Evolutionary conservation across 805 yeast genomes (phyloP).

Genomic region (Saturnispora zaruensis): DNA sequence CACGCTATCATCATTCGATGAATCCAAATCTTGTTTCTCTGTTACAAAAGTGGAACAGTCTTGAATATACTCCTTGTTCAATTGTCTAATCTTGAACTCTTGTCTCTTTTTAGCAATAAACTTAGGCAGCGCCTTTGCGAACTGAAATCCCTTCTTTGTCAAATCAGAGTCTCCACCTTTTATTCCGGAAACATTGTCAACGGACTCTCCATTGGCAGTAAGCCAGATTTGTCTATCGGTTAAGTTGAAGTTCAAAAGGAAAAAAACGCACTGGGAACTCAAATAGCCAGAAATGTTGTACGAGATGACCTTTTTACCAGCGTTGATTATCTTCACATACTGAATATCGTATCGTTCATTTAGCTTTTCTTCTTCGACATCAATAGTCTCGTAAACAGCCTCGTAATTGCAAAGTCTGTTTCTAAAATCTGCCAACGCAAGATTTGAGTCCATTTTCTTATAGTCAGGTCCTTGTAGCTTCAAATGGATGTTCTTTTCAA

Average conservation of each 20-base stretch:
- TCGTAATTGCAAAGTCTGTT: slow-evolving; percentile 78
- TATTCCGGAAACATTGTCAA: slow-evolving; percentile 19
- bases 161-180: slow-evolving; percentile 30
- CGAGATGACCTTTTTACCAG: slow-evolving; percentile 48
- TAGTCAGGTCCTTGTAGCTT: slow-evolving; percentile 93
- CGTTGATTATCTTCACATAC: slow-evolving; percentile 55
- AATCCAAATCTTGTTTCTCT: slow-evolving; percentile 1
- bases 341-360: slow-evolving; percentile 41
- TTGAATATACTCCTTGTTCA: slow-evolving; percentile 27
- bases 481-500: slow-evolving; percentile 75
- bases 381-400: slow-evolving; percentile 83
- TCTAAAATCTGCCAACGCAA: slow-evolving; percentile 74
- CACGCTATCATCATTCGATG: background rate
- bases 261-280: slow-evolving; percentile 49
- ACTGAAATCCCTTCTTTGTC: slow-evolving; percentile 24
- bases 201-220: slow-evolving; percentile 29
- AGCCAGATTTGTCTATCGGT: slow-evolving; percentile 32
- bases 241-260: slow-evolving; percentile 35
- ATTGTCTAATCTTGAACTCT: slow-evolving; percentile 28
- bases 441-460: slow-evolving; percentile 69
- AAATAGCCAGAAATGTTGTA: slow-evolving; percentile 50
- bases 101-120: slow-evolving; percentile 28
- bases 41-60: slow-evolving; percentile 21
- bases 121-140: slow-evolving; percentile 29
- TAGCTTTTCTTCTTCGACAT: slow-evolving; percentile 43